These are phyloP conservation scores for Scenedesmus sp. DNA, from an alignment of 163 green algal genomes.

Conservation along the genomic window DNA sequence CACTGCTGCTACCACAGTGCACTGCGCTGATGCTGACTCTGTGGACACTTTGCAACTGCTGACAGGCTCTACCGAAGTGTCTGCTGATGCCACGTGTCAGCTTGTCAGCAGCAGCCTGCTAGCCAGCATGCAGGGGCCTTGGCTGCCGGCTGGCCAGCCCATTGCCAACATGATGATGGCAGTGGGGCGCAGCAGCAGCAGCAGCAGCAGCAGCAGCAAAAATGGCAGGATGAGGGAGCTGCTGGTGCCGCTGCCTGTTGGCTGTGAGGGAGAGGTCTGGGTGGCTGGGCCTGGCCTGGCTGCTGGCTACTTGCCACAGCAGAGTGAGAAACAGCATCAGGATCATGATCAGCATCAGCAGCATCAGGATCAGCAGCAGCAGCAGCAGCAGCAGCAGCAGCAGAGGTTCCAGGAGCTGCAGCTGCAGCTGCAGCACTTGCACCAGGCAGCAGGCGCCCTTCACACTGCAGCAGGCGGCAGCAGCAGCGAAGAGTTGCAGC, in stretches of 20 bases:
- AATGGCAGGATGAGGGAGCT: not conserved
- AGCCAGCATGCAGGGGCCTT: not conserved
- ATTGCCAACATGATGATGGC: conserved; percentile 33
- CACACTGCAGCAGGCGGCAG: not conserved
- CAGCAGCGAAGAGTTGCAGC: not conserved
- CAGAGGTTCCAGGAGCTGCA: not conserved
- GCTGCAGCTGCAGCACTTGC: not conserved
- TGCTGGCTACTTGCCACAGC: conserved; percentile 22
- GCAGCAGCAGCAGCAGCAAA: conserved; percentile 20
- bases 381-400: conserved; percentile 15
- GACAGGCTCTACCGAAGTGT: conserved; percentile 47
- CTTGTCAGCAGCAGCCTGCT: not conserved
- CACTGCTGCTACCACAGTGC: not conserved
- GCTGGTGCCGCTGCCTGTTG: conserved; percentile 23
- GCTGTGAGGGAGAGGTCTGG: conserved; percentile 60
- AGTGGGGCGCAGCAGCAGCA: not conserved
- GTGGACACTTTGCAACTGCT: not conserved
- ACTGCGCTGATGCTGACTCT: no score
- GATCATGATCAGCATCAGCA: not conserved
- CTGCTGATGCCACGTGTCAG: conserved; percentile 39
- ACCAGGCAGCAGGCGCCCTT: not conserved
- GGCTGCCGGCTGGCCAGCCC: conserved; percentile 23
- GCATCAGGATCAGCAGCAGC: conserved; percentile 1
- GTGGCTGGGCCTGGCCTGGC: conserved; percentile 59
- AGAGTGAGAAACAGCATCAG: not conserved